phyloP scores from a whole-genome alignment of 1,284 basidiomycete species.

The Pseudozyma sp. region DNA sequence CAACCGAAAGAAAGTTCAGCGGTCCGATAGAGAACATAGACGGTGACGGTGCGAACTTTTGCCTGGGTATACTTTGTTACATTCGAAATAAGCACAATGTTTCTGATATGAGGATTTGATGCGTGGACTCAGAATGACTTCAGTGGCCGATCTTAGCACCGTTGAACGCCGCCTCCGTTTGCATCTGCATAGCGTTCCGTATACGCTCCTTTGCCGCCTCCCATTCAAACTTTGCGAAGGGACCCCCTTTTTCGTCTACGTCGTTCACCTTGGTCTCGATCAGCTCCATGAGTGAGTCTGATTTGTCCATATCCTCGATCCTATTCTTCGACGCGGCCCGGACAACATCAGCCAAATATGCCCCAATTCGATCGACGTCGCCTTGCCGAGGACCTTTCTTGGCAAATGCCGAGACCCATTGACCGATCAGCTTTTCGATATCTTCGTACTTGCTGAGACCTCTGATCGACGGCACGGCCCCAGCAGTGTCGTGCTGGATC shows the following conservation, averaged over 20 bases:
- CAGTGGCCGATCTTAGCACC: constrained; percentile 18
- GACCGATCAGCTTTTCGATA: constrained; percentile 26
- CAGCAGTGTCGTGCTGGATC: neutral
- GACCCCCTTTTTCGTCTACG: neutral
- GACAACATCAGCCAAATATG: constrained; percentile 26
- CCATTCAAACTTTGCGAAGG: constrained; percentile 18
- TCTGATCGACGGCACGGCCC: constrained; percentile 22
- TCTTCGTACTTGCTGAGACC: constrained; percentile 29
- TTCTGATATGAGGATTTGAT: too few relatives aligned
- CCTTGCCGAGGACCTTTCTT: constrained; percentile 39
- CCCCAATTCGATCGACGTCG: constrained; percentile 47
- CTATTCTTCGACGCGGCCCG: neutral
- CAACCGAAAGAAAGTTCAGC: too few relatives aligned
- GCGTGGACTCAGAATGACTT: neutral
- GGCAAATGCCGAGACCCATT: constrained; percentile 49
- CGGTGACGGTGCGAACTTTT: too few relatives aligned
- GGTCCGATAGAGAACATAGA: too few relatives aligned
- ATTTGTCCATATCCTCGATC: constrained; percentile 33
- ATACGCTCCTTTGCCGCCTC: constrained; percentile 15
- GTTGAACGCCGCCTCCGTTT: constrained; percentile 10
- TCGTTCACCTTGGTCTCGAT: constrained; percentile 6
- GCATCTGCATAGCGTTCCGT: constrained; percentile 8
- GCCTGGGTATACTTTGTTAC: too few relatives aligned
- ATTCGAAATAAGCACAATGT: too few relatives aligned
- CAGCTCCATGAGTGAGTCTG: constrained; percentile 13